A percentile compares a stretch with the other conserved stretches of the same genome.
Evolutionary conservation across 163 green algal genomes (phyloP).

Genomic region (Trebouxiophyceae sp.): DNA sequence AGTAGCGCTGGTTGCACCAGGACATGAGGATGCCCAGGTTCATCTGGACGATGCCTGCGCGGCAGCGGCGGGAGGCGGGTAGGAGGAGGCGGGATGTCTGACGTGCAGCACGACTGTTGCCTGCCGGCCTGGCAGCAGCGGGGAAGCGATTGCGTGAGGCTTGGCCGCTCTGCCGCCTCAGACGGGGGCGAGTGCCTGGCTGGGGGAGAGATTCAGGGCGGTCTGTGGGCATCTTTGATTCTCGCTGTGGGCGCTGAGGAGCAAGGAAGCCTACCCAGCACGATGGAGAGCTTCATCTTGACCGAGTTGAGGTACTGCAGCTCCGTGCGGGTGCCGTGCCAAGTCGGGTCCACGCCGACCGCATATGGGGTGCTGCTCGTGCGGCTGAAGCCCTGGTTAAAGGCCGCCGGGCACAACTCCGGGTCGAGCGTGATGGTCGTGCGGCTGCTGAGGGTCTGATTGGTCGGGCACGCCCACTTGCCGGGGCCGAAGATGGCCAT

Average conservation of each 20-base stretch:
- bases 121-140: too few species aligned
- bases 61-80: too few species aligned
- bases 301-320: constrained; percentile 93
- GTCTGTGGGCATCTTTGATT: too few species aligned
- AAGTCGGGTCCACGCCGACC: constrained; percentile 92
- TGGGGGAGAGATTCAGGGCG: too few species aligned
- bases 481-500: constrained; percentile 76
- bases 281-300: constrained; percentile 99
- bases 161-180: too few species aligned
- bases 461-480: constrained; percentile 26
- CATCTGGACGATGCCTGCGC: constrained; percentile 78
- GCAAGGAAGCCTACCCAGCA: constrained; percentile 84
- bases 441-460: constrained; percentile 21
- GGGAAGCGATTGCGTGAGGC: too few species aligned
- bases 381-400: constrained; percentile 15
- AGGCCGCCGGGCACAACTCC: constrained; percentile 26
- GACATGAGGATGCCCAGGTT: constrained; percentile 92
- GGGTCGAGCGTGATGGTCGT: constrained; percentile 35
- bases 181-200: too few species aligned
- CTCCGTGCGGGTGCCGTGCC: constrained; percentile 93
- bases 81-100: too few species aligned
- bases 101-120: too few species aligned
- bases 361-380: constrained; percentile 50
- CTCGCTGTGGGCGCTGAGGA: too few species aligned
- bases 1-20: constrained; percentile 90